These are phyloP conservation scores for Cryptococcus jaspeensis DNA, from an alignment of 1,284 basidiomycete genomes.

Conservation along the genomic window DNA sequence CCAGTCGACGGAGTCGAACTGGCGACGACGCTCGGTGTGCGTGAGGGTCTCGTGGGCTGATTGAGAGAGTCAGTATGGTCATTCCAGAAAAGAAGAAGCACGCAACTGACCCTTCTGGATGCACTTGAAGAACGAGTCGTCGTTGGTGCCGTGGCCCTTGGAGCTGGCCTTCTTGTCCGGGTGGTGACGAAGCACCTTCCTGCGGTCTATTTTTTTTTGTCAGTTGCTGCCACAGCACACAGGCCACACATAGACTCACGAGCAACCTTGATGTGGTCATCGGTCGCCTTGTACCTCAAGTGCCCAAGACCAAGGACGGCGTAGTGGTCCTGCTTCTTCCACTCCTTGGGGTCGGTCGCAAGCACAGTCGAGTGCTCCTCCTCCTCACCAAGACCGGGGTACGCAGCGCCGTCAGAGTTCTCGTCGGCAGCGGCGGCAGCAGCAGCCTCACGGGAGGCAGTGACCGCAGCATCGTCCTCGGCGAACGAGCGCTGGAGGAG, in stretches of 20 bases:
- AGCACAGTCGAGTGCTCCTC: constrained; percentile 73
- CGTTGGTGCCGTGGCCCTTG: constrained; percentile 66
- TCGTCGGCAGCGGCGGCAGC: constrained; percentile 59
- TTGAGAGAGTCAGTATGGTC: neutral
- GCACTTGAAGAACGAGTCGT: constrained; percentile 99
- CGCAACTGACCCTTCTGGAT: constrained; percentile 72
- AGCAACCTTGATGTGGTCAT: constrained; percentile 93
- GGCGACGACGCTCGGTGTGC: constrained; percentile 80
- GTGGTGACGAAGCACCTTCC: constrained; percentile 98
- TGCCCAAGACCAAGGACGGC: constrained; percentile 91
- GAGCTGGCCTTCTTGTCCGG: constrained; percentile 93
- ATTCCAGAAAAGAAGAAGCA: neutral
- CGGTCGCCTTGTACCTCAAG: constrained; percentile 81
- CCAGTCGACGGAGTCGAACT: constrained; percentile 96
- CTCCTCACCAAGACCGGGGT: constrained; percentile 92
- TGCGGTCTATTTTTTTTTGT: constrained; percentile 66
- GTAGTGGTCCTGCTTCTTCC: constrained; percentile 99
- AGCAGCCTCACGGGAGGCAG: constrained; percentile 53
- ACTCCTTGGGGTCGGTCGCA: constrained; percentile 88
- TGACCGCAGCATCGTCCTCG: constrained; percentile 62
- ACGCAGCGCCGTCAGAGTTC: constrained; percentile 63
- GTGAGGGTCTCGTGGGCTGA: constrained; percentile 83
- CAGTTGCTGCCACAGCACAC: constrained; percentile 3
- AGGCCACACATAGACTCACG: constrained; percentile 61
- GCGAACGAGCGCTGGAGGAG: constrained; percentile 75